Base-by-base conservation (phyloP, 2,329 filamentous ascomycete genomes). In the Phialocephala subalpina region DNA sequence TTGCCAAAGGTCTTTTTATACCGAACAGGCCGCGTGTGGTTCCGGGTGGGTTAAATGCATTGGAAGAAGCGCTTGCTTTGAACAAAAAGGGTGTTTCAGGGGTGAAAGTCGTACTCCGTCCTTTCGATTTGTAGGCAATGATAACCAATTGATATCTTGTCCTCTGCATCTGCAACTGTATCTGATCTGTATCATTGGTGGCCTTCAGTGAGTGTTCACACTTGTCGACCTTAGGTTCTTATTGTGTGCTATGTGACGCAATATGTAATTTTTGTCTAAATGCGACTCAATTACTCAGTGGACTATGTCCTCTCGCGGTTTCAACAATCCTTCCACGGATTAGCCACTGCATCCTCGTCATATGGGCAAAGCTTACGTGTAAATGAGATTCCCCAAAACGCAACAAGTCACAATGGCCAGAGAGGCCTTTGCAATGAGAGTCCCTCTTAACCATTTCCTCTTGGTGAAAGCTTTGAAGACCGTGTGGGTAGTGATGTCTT, bases 81-180 rank as follows among this genome's bases (percentile, higher is more conserved):
- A 42, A 74, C 42, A 67, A 74, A 18, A 61, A 69, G 33, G 73
- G 77, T 2, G 75, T 78, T n/a, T 77, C 77, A 67, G 76, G 70
- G 4, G 72, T 64, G 40, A 78, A 77, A 67, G 60, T 78, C 42
- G 71, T 78, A 36, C 22, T 64, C 5, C 38, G 38, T 16, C 38
- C 38, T 42, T n/a, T 16, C 38, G 38, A 42, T 33, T 33, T 9
- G 4, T 33, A 9, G 9, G 9, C 4, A 33, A 33, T 33, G 29
- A 33, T 5, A 33, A 33, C 4, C 29, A 33, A 4, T 33, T 33
- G 29, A 9, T 33, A 4, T 33, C 4, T 9, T 33, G 29, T 9
- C 9, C 29, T 33, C 29, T 33, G 9, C 4, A 33, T n/a, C n/a
- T n/a, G n/a, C n/a, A n/a, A n/a, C n/a, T n/a, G n/a, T n/a, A n/a